Evolutionary conservation across 164 flowering plant genomes (phyloP).

Genomic region (Taxillus chinensis): DNA sequence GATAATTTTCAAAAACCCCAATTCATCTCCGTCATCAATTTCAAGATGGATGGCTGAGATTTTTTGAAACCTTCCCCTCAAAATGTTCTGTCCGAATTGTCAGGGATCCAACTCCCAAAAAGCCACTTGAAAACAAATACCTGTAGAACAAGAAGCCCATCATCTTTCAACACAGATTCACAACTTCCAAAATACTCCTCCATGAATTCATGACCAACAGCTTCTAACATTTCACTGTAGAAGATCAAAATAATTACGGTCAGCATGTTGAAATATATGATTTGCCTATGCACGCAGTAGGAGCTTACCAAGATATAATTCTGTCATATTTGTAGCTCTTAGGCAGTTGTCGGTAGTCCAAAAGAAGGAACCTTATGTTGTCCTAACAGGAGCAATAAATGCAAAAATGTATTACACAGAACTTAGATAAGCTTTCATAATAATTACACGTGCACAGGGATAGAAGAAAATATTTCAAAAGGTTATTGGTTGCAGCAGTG

Average conservation of each 20-base stretch:
- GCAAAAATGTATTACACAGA: background rate
- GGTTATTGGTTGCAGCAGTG: no score
- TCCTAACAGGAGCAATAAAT: conserved; percentile 34
- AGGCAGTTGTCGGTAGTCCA: conserved; percentile 80
- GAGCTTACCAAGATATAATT: conserved; percentile 71
- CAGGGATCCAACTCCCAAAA: no score
- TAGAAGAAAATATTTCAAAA: no score
- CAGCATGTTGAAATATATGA: background rate
- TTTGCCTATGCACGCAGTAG: background rate
- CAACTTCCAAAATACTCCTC: conserved; percentile 68
- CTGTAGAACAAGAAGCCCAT: conserved; percentile 89
- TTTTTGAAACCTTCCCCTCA: no score
- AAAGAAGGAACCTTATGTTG: conserved; percentile 51
- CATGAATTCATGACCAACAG: conserved; percentile 85
- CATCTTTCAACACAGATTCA: conserved; percentile 62
- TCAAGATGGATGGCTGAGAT: no score
- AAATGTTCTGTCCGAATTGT: no score
- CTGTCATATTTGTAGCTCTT: conserved; percentile 46
- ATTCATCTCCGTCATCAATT: no score
- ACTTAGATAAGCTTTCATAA: no score
- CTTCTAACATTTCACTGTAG: conserved; percentile 88
- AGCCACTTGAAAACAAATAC: conserved; percentile 19
- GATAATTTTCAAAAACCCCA: no score
- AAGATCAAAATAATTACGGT: background rate
- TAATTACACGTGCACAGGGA: no score